Conservation (phyloP, 1,284 basidiomycete genomes). For the Flammula alnicola region DNA sequence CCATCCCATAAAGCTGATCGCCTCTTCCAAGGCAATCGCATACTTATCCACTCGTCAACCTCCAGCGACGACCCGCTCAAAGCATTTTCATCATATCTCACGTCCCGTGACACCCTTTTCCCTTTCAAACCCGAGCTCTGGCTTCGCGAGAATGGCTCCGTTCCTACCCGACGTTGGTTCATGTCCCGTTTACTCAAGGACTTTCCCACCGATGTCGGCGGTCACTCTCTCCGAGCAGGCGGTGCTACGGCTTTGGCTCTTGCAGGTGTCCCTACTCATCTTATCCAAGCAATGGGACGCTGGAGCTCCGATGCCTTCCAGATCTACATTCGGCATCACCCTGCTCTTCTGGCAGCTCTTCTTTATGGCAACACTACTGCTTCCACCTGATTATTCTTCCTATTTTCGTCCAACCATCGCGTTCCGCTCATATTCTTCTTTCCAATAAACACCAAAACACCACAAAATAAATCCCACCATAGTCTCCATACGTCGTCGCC, state of each 20-base stretch:
- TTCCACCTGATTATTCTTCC: too few relatives aligned
- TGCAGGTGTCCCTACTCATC: conserved; percentile 14
- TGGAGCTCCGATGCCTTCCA: conserved; percentile 27
- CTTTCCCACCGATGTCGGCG: conserved; percentile 19
- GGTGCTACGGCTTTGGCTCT: conserved; percentile 31
- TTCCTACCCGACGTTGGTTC: conserved; percentile 30
- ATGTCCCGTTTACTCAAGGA: conserved; percentile 10
- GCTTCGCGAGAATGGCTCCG: conserved; percentile 22
- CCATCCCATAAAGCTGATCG: conserved; percentile 37
- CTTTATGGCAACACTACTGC: too few relatives aligned
- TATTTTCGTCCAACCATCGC: too few relatives aligned
- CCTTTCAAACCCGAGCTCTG: conserved; percentile 28
- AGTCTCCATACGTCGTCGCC: too few relatives aligned
- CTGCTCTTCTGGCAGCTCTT: too few relatives aligned
- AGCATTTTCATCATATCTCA: conserved; percentile 7
- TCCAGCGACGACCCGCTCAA: conserved; percentile 2
- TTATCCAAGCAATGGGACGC: conserved; percentile 27
- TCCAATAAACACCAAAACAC: too few relatives aligned
- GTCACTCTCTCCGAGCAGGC: conserved; percentile 36
- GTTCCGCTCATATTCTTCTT: too few relatives aligned
- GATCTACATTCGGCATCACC: conserved; percentile 29
- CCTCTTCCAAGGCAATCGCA: conserved; percentile 29
- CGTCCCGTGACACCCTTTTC: conserved; percentile 23
- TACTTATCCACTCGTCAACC: conserved; percentile 18
- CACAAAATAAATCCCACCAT: too few relatives aligned